A percentile compares a stretch with the other conserved stretches of the same genome.
These are phyloP conservation scores for Elaeis oleifera DNA, from an alignment of 202 grass and related monocot genomes.

Conservation along the genomic window DNA sequence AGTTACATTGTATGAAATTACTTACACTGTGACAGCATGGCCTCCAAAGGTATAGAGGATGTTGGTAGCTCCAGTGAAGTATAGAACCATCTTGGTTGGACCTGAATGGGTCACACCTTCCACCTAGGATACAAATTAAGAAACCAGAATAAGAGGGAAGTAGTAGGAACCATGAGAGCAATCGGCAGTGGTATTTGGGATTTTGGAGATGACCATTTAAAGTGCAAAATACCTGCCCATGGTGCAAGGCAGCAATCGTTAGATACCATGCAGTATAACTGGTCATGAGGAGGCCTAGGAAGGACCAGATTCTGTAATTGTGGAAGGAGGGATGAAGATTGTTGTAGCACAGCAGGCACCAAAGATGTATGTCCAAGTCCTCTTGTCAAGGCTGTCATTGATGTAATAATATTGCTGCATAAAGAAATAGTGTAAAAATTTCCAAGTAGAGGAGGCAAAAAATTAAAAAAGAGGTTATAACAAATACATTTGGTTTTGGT, in stretches of 20 bases:
- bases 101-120: slow-evolving; percentile 71
- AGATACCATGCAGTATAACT: slow-evolving; percentile 90
- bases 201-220: too few relatives aligned
- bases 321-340: slow-evolving; percentile 94
- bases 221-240: slow-evolving; percentile 36
- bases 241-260: slow-evolving; percentile 51
- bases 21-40: slow-evolving; percentile 97
- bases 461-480: too few relatives aligned
- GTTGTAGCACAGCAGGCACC: slow-evolving; percentile 97
- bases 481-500: neutral
- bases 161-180: neutral
- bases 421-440: neutral
- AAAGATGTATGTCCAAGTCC: slow-evolving; percentile 98
- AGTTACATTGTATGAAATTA: neutral
- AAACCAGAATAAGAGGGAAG: neutral
- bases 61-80: slow-evolving; percentile 96
- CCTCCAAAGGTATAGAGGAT: slow-evolving; percentile 99
- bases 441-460: neutral
- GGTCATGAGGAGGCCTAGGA: slow-evolving; percentile 90
- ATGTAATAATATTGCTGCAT: slow-evolving; percentile 97
- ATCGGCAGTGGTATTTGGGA: too few relatives aligned
- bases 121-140: slow-evolving; percentile 28
- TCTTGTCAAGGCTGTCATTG: slow-evolving; percentile 88
- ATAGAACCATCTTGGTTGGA: slow-evolving; percentile 74
- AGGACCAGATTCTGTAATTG: slow-evolving; percentile 97